phyloP scores from a whole-genome alignment of 768 basidiomycete genomes.

The Tylopilus balloui region DNA sequence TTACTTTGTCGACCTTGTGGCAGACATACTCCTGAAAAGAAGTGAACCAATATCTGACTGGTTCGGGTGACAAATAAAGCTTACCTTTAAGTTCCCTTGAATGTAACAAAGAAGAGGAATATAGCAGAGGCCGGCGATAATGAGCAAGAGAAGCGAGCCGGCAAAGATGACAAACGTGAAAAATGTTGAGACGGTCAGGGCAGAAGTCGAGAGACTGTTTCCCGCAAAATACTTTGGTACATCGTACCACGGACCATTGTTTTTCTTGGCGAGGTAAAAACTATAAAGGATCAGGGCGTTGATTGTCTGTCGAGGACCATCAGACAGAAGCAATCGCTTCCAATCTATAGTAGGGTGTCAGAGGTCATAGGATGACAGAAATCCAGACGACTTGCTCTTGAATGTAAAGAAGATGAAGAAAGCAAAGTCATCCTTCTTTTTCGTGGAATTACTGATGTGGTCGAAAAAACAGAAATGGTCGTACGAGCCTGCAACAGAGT shows the following conservation, averaged over 20 bases:
- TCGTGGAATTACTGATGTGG: constrained; percentile 93
- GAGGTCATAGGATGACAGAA: background rate
- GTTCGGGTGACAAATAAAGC: constrained; percentile 3
- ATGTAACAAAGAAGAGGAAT: constrained; percentile 95
- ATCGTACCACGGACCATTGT: constrained; percentile 58
- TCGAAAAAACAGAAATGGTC: constrained; percentile 98
- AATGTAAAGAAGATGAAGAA: constrained; percentile 99
- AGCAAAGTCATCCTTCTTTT: constrained; percentile 94
- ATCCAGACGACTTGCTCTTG: constrained; percentile 65
- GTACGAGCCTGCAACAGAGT: constrained; percentile 65
- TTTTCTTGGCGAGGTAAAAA: constrained; percentile 62
- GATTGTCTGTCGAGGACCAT: constrained; percentile 96
- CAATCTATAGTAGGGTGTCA: constrained; percentile 47
- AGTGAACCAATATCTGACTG: background rate
- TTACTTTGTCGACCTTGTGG: constrained; percentile 96
- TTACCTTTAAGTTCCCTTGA: constrained; percentile 92
- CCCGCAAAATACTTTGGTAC: constrained; percentile 75
- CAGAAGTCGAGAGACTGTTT: constrained; percentile 73
- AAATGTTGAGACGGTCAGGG: constrained; percentile 81
- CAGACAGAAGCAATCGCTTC: constrained; percentile 86
- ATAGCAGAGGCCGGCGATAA: constrained; percentile 83
- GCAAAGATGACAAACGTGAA: constrained; percentile 88
- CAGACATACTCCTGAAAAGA: constrained; percentile 84
- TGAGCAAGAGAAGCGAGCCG: constrained; percentile 75
- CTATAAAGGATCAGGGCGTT: constrained; percentile 96